These are phyloP conservation scores for Lojkania enalia DNA, from an alignment of 2,329 filamentous ascomycete species.

Conservation along the genomic window DNA sequence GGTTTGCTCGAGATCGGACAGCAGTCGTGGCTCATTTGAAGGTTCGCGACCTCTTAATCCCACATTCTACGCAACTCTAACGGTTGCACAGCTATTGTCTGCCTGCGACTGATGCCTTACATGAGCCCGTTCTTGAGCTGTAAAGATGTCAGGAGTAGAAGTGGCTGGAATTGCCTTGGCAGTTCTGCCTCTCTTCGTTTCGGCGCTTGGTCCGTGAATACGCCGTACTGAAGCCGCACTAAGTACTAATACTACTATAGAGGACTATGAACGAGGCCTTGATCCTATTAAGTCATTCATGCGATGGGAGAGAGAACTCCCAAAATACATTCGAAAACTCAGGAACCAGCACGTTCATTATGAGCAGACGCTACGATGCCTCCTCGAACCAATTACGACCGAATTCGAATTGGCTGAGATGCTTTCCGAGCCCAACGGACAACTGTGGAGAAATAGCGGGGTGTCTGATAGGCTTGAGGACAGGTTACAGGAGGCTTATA, in stretches of 20 bases:
- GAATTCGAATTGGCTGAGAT: constrained; percentile 42
- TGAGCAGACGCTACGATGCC: constrained; percentile 39
- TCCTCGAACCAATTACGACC: constrained; percentile 42
- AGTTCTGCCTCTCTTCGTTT: constrained; percentile 43
- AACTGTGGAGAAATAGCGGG: constrained; percentile 37
- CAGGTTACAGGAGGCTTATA: constrained; percentile 40
- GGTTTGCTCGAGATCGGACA: too few species aligned
- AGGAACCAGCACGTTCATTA: constrained; percentile 44
- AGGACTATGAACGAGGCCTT: constrained; percentile 45
- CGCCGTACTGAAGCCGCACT: constrained; percentile 4
- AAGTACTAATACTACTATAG: constrained; percentile 27
- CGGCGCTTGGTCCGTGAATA: constrained; percentile 5
- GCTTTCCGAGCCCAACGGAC: constrained; percentile 34
- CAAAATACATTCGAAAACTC: constrained; percentile 41
- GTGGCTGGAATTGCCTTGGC: constrained; percentile 42
- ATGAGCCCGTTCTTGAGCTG: neutral
- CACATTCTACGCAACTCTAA: too few species aligned
- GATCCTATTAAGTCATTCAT: constrained; percentile 45
- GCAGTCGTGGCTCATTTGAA: too few species aligned
- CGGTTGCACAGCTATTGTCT: too few species aligned
- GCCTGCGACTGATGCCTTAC: too few species aligned
- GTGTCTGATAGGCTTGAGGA: constrained; percentile 34
- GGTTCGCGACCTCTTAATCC: too few species aligned
- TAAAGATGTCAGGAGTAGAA: constrained; percentile 38
- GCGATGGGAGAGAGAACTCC: constrained; percentile 41